Conservation (phyloP, 2,329 filamentous ascomycete species). For the Coleophoma crateriformis region DNA sequence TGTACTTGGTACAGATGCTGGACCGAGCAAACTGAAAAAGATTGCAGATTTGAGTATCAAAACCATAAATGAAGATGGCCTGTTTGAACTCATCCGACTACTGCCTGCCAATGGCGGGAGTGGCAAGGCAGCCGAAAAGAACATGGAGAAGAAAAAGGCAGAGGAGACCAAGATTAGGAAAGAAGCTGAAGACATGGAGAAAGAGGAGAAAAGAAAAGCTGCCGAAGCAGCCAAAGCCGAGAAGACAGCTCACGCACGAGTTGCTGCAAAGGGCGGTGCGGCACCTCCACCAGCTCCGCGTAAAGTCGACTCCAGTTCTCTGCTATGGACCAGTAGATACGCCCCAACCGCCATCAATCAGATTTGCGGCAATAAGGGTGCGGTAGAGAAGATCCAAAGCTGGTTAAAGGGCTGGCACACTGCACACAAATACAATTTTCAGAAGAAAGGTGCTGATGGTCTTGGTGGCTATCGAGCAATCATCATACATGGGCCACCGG, state of each 20-base stretch:
- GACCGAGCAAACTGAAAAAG: conserved; percentile 86
- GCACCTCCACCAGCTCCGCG: conserved; percentile 34
- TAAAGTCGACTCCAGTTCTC: conserved; percentile 44
- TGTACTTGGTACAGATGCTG: conserved; percentile 84
- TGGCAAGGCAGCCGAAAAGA: conserved; percentile 81
- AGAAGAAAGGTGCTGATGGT: conserved; percentile 77
- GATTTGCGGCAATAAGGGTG: conserved; percentile 90
- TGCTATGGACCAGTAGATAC: conserved; percentile 93
- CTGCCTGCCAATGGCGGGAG: conserved; percentile 83
- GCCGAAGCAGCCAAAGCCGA: conserved; percentile 46
- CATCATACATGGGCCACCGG: conserved; percentile 90
- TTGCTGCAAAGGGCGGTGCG: conserved; percentile 29
- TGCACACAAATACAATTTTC: conserved; percentile 74
- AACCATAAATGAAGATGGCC: conserved; percentile 88
- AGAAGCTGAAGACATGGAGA: conserved; percentile 80
- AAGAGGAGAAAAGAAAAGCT: conserved; percentile 61
- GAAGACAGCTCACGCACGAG: conserved; percentile 25
- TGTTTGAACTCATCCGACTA: conserved; percentile 77
- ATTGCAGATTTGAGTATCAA: conserved; percentile 77
- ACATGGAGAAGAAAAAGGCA: conserved; percentile 75
- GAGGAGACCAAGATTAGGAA: conserved; percentile 75
- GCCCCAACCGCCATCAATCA: conserved; percentile 79
- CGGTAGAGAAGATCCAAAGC: conserved; percentile 81
- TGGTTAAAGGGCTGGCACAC: conserved; percentile 85
- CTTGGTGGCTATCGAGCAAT: conserved; percentile 81